Base-by-base conservation (phyloP, 305 asterid species). In the Nicotiana rustica region DNA sequence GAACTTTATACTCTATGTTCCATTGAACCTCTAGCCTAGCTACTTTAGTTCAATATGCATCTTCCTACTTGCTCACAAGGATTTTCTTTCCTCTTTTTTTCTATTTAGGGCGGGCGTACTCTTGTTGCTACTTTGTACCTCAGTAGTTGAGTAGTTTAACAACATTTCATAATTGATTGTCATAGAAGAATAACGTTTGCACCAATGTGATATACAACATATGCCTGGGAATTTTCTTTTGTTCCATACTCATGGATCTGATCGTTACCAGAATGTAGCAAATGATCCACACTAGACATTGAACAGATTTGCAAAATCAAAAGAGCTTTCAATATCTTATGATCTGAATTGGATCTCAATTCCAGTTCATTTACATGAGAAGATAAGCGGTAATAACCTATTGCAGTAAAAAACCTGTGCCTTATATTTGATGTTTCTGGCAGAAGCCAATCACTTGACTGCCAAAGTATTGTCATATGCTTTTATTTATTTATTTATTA, bases 281-380 rank as follows among this genome's bases (percentile, higher is more conserved):
- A 41, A 57, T 15, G 25, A 17, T 57, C 64, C 64, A 57, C 21
- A 57, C 2, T 17, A 57, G 64, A 57, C 21, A 57, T 17, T 57
- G 62, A 57, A 57, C 17, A 57, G 62, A 57, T 71, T 49, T 73
- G 8, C 62, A 73, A 47, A 71, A 73, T 14, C 7, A 73, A 69
- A 73, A 47, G 10, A 49, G 41, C 33, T 73, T 14, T 49, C 14
- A 47, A 49, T 73, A 73, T 12, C 29, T 10, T 7, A 13, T 18
- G 79, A 70, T 60, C 18, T 5, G 59, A 70, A 70, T 44, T 6
- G 19, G 61, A 47, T 10, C 41, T 49, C 62, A 73, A 12, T 47
- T 73, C 64, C 64, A 25, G 79, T 49, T 71, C 17, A 49, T 47
- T 73, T 35, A 73, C 14, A 25, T 13, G 6, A 25, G 49, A 18